Evolutionary conservation across 306 rosid genomes (phyloP), one percentile per base, ranked within the genome.

Genomic region (Dalbergia cultrata): DNA sequence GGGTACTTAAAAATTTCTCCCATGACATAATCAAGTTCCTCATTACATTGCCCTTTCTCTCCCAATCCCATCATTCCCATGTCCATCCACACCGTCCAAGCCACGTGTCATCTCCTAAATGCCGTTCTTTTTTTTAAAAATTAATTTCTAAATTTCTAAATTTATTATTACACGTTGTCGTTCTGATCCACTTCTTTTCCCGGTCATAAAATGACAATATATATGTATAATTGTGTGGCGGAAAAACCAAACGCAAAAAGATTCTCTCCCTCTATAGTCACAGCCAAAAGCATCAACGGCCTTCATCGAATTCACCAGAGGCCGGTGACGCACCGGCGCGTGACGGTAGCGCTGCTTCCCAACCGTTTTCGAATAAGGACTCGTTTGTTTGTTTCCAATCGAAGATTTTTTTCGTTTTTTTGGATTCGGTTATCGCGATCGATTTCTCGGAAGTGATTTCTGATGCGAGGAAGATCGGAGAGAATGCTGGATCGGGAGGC

Each of bases 21-120:
- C 47, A 52, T 37, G 12, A 59, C 62, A 7, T 54, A 17, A 34
- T 72, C 17, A 19, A 47, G 39, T 69, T 39, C 31, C 5, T 31
- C 2, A 4, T 13, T 70, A 53, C 9, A 9, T 17, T 65, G 16
- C 7, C 56, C 6, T 34, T 37, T 4, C 11, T 4, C 8, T 3
- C 33, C 10, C 2, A 26, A 26, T 37, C 8, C 7, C 6, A 65
- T 34, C 9, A 61, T 34, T 64, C 75, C 53, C 71, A 84, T 44
- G n/a, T 54, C 60, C 45, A 84, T 84, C 76, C 2, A 10, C 80
- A 26, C 88, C 88, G 88, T 81, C 88, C 85, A 85, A 47, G 26
- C 82, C 88, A 76, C 68, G 72, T 34, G 76, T 57, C 61, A 19
- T 5, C 65, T 52, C 63, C 37, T 14, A 31, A 17, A 16, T 3